A percentile compares a stretch with the other conserved stretches of the same genome.
Conservation (phyloP, 257 asterid genomes). For the Nyctanthes arbortristis region DNA sequence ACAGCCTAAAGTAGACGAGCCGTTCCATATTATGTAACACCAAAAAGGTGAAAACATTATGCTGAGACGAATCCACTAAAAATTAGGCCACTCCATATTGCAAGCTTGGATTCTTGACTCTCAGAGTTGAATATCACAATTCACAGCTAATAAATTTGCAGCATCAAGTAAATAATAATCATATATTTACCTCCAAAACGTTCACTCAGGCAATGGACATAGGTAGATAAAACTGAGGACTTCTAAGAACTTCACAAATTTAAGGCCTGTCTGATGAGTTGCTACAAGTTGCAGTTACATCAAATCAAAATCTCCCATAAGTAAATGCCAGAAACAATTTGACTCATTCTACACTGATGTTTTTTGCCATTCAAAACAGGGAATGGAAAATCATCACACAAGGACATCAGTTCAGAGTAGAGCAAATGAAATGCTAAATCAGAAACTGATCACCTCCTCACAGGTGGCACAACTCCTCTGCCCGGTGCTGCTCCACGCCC, state of each 20-base stretch:
- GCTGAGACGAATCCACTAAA: too few species aligned
- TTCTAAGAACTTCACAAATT: background rate
- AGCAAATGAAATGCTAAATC: background rate
- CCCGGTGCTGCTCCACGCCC: constrained; percentile 94
- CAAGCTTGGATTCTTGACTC: background rate
- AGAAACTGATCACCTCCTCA: constrained; percentile 56
- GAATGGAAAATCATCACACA: background rate
- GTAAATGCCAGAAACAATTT: constrained; percentile 8
- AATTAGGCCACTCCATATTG: background rate
- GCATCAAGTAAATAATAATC: background rate
- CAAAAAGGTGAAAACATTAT: too few species aligned
- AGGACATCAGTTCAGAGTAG: background rate
- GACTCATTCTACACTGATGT: constrained; percentile 9
- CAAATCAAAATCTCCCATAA: constrained; percentile 1
- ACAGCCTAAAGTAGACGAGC: too few species aligned
- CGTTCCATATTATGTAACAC: too few species aligned
- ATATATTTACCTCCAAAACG: background rate
- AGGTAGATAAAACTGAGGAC: background rate
- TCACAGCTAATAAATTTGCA: background rate
- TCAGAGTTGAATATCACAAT: background rate
- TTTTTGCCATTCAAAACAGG: background rate
- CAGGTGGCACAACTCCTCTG: constrained; percentile 83
- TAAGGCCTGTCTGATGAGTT: background rate
- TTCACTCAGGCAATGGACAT: background rate
- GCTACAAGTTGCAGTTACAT: constrained; percentile 6